Conservation (phyloP, 495 filamentous ascomycete genomes). For the Beverwykella pulmonaria region DNA sequence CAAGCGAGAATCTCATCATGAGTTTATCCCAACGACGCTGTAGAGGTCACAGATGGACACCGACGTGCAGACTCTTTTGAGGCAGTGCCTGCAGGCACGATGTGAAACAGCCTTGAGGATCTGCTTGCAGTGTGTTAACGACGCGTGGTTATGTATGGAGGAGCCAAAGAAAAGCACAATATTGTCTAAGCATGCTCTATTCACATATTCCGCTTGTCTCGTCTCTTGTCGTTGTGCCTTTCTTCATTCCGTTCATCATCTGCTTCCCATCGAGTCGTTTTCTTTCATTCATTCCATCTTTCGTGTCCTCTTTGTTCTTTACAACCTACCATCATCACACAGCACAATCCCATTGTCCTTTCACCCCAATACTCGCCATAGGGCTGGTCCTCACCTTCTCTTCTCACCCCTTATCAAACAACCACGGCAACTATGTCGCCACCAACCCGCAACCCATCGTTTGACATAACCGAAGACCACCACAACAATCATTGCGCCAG, state of each 20-base stretch:
- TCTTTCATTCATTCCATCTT: too few relatives aligned
- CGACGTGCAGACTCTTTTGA: not conserved
- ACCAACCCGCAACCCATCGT: conserved; percentile 3
- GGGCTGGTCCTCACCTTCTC: not conserved
- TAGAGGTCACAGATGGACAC: not conserved
- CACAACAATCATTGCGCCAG: not conserved
- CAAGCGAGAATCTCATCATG: not conserved
- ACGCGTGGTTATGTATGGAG: too few relatives aligned
- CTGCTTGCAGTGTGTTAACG: too few relatives aligned
- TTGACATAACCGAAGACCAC: conserved; percentile 15
- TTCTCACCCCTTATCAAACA: not conserved
- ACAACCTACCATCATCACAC: not conserved
- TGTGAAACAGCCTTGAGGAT: not conserved
- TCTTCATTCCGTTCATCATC: not conserved
- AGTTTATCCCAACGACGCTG: conserved; percentile 11
- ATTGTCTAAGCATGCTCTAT: too few relatives aligned
- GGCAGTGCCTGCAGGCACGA: not conserved
- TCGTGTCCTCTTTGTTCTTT: too few relatives aligned
- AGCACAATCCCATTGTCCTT: not conserved
- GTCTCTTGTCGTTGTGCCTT: not conserved
- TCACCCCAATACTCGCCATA: not conserved
- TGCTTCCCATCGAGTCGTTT: not conserved
- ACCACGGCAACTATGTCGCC: not conserved
- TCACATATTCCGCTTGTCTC: not conserved
- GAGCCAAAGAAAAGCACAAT: conserved; percentile 1